phyloP scores from a whole-genome alignment of 495 filamentous ascomycete genomes.

The Penicillium macrosclerotiorum region DNA sequence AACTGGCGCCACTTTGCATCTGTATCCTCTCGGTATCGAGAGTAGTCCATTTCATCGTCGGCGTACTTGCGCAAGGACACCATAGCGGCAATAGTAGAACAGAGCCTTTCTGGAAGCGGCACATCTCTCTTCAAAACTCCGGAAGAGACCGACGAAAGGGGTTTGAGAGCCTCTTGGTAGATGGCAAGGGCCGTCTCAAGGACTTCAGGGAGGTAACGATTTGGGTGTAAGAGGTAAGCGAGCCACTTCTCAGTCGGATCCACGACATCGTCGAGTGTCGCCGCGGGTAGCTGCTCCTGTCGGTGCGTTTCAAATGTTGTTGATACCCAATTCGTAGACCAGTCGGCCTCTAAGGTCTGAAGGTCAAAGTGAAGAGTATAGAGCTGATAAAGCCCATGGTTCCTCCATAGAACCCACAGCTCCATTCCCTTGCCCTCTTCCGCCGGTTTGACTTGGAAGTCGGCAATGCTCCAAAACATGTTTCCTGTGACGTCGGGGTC shows the following conservation, averaged over 20 bases:
- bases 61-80: conserved; percentile 58
- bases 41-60: conserved; percentile 67
- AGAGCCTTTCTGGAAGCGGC: conserved; percentile 64
- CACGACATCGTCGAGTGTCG: conserved; percentile 58
- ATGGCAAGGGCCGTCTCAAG: conserved; percentile 79
- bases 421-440: conserved; percentile 55
- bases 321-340: conserved; percentile 69
- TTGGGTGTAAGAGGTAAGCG: conserved; percentile 74
- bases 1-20: conserved; percentile 88
- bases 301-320: conserved; percentile 63
- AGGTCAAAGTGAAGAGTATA: conserved; percentile 62
- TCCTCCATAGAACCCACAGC: conserved; percentile 86
- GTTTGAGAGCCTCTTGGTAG: conserved; percentile 61
- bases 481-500: conserved; percentile 66
- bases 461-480: conserved; percentile 82
- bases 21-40: conserved; percentile 64
- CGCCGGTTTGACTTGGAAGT: conserved; percentile 67
- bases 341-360: conserved; percentile 50
- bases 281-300: conserved; percentile 50
- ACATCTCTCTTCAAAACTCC: conserved; percentile 42
- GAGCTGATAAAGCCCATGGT: conserved; percentile 73
- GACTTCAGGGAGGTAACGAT: conserved; percentile 69
- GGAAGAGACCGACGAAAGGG: conserved; percentile 32
- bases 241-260: conserved; percentile 52
- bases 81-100: conserved; percentile 63